Evolutionary conservation across 257 asterid species (phyloP), one percentile per base, ranked within the genome.

Genomic region (Capsicum chinense): DNA sequence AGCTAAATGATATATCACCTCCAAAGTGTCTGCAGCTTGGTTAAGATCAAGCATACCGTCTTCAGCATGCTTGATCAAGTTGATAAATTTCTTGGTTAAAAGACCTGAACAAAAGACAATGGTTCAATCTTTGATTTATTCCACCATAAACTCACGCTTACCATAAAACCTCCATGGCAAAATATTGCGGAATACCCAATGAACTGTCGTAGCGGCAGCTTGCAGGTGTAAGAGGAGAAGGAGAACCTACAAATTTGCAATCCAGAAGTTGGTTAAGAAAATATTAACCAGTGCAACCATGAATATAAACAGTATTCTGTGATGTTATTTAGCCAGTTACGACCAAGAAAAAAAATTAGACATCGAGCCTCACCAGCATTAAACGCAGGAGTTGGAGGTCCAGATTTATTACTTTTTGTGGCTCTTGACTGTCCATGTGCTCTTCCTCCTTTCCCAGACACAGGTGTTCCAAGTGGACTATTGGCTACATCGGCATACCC

Each of bases 141-240:
- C 58, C 58, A 71, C 79, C 79, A 47, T 47, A 71, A 71, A 71
- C 4, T 71, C 1, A 10, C 11, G 12, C 58, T 71, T 71, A 11
- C 39, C 4, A 57, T 19, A 12, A 76, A 79, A 16, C 21, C 35
- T 5, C 44, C 57, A 44, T 35, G 47, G 64, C 3, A 11, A 66
- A 82, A 33, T 11, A 71, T 81, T 9, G 12, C 50, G 39, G 79
- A 84, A 69, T 83, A 95, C 99, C 92, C 88, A 95, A 84, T 88
- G 98, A 95, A 87, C 93, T 94, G 83, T 95, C 99, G 48, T 94
- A 94, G 80, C 99, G 98, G 92, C 99, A 94, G 93, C 90, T 93
- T 76, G 96, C 96, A 71, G 98, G 99, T 69, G 99, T 95, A 85
- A 90, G 93, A 81, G 97, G 97, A 83, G 97, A 92, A 60, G 94